Percentiles rank a stretch among this genome's conserved stretches.
These are phyloP conservation scores for Clathrus columnatus DNA, from an alignment of 768 basidiomycete species.

Conservation along the genomic window DNA sequence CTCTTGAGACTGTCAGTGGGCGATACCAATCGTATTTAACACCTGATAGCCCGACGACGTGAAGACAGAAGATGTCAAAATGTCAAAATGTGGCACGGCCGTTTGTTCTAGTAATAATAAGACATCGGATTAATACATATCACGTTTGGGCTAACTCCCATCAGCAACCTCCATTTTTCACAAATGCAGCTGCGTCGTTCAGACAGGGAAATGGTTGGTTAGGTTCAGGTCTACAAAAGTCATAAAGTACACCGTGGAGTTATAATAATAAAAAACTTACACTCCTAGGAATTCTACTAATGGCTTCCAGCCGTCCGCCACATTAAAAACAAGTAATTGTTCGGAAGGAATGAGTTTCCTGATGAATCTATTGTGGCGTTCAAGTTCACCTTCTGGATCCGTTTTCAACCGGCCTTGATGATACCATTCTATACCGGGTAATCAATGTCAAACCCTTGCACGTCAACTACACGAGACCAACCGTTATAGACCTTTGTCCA, in stretches of 20 bases:
- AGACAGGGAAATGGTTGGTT: constrained; percentile 1
- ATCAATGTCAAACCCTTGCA: too few species aligned
- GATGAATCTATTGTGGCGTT: neutral
- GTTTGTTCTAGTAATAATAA: too few species aligned
- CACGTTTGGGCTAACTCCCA: neutral
- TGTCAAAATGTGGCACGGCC: too few species aligned
- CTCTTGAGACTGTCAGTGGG: too few species aligned
- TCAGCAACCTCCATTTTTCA: neutral
- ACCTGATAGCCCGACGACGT: too few species aligned
- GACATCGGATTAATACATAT: neutral
- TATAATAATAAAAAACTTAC: neutral
- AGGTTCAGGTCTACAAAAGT: neutral
- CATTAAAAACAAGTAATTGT: constrained; percentile 4
- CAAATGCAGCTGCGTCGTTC: neutral
- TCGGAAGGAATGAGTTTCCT: constrained; percentile 2
- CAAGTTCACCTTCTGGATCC: neutral
- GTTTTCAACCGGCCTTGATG: neutral
- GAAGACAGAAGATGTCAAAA: too few species aligned
- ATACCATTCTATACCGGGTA: too few species aligned
- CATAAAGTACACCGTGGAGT: neutral
- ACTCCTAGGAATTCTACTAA: constrained; percentile 5
- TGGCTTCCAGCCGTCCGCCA: constrained; percentile 3
- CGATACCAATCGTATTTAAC: too few species aligned
- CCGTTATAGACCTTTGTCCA: neutral
- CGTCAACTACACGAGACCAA: too few species aligned